These are phyloP conservation scores for Geotrichum restrictum DNA, from an alignment of 1,139 yeast species.

Conservation along the genomic window DNA sequence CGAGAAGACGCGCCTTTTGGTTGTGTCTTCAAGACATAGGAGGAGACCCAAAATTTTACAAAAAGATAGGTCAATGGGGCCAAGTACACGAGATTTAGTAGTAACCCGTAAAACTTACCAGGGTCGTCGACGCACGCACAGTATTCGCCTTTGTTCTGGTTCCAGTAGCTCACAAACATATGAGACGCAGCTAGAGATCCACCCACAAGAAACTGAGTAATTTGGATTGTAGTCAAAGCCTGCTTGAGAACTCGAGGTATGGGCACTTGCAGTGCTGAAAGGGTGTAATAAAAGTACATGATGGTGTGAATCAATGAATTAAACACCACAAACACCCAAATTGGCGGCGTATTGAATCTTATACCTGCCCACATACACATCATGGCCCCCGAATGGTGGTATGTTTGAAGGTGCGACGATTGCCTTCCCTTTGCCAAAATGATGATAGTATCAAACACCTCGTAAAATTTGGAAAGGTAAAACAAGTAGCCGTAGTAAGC, in stretches of 20 bases:
- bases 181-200: conserved; percentile 65
- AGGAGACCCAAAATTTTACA: conserved; percentile 65
- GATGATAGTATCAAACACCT: conserved; percentile 65
- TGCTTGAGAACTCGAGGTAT: conserved; percentile 60
- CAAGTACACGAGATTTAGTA: conserved; percentile 61
- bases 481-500: conserved; percentile 63
- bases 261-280: conserved; percentile 56
- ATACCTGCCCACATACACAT: conserved; percentile 81
- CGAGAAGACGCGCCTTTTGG: no score
- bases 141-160: conserved; percentile 46
- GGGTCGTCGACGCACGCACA: conserved; percentile 55
- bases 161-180: conserved; percentile 57
- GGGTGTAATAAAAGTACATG: conserved; percentile 70
- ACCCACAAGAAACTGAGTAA: conserved; percentile 67
- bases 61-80: conserved; percentile 68
- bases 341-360: conserved; percentile 67
- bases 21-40: conserved; percentile 42
- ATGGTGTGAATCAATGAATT: conserved; percentile 72
- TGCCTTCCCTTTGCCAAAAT: conserved; percentile 68
- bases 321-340: conserved; percentile 78
- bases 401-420: conserved; percentile 64
- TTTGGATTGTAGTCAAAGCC: conserved; percentile 63
- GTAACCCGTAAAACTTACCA: conserved; percentile 61
- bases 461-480: conserved; percentile 68
- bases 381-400: conserved; percentile 81